These are phyloP conservation scores for Trichosanthes cucumerina DNA, from an alignment of 306 rosid species.

Conservation along the genomic window DNA sequence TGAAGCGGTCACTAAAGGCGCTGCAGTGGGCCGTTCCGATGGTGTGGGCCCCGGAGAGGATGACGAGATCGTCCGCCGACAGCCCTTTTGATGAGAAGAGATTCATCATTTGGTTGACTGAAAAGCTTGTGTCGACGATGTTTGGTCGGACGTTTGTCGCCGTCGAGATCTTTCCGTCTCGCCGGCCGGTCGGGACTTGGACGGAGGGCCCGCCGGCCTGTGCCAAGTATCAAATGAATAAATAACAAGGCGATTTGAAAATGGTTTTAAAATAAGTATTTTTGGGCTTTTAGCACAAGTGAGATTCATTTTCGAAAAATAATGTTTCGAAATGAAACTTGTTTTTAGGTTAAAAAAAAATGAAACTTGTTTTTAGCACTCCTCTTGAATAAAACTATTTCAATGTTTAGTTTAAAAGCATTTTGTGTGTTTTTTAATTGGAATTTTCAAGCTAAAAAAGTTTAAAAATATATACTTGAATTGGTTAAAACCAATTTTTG, in stretches of 20 bases:
- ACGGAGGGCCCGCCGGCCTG: slow-evolving; percentile 75
- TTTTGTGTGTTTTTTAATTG: too few species aligned
- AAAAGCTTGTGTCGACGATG: slow-evolving; percentile 74
- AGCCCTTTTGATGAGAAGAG: slow-evolving; percentile 68
- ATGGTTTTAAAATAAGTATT: too few species aligned
- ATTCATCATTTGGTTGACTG: slow-evolving; percentile 58
- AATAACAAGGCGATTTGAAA: not conserved
- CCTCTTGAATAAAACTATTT: too few species aligned
- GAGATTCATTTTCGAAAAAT: too few species aligned
- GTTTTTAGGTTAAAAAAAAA: too few species aligned
- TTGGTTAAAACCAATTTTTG: too few species aligned
- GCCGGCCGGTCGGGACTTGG: slow-evolving; percentile 65
- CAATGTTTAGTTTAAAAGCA: too few species aligned
- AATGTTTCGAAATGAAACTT: too few species aligned
- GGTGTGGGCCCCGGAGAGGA: slow-evolving; percentile 89
- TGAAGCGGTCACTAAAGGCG: slow-evolving; percentile 60
- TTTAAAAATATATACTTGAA: too few species aligned
- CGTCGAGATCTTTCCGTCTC: slow-evolving; percentile 65
- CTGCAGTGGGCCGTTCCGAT: slow-evolving; percentile 70
- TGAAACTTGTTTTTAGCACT: too few species aligned
- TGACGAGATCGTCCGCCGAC: slow-evolving; percentile 66
- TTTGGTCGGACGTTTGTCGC: slow-evolving; percentile 81
- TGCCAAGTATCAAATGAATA: slow-evolving; percentile 1
- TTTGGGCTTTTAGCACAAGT: too few species aligned
- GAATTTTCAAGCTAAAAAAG: too few species aligned